A percentile compares a stretch with the other conserved stretches of the same genome.
Evolutionary conservation across 352 stramenopile species (phyloP).

Genomic region (Phytophthora multivora): DNA sequence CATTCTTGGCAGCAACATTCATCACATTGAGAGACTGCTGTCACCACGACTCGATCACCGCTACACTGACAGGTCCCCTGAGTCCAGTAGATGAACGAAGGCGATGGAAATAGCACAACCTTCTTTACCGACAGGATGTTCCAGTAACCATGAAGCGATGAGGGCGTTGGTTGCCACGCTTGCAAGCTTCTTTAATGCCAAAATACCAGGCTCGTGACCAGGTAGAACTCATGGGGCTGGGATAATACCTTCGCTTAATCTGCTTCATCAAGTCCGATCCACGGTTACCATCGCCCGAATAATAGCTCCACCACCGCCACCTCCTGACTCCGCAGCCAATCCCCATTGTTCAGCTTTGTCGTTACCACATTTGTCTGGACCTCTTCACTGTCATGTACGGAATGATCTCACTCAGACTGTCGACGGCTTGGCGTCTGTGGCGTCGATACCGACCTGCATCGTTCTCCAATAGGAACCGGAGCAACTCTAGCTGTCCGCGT

Average conservation of each 20-base stretch:
- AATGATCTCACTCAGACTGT: background rate
- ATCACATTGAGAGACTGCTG: too few relatives aligned
- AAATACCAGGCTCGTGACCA: background rate
- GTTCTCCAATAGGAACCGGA: conserved; percentile 5
- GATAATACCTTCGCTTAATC: background rate
- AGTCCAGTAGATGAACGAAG: background rate
- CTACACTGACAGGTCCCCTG: too few relatives aligned
- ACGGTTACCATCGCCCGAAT: background rate
- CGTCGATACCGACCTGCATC: background rate
- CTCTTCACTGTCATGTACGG: background rate
- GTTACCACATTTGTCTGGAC: background rate
- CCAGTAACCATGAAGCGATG: conserved; percentile 6
- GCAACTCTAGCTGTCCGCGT: background rate
- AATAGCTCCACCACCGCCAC: background rate
- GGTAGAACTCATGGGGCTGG: background rate
- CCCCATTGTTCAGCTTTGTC: background rate
- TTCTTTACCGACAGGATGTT: background rate
- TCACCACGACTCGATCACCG: background rate
- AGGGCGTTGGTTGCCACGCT: conserved; percentile 2
- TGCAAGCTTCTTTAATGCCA: conserved; percentile 5
- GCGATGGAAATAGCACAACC: background rate
- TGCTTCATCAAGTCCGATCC: conserved; percentile 5
- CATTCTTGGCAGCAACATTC: too few relatives aligned
- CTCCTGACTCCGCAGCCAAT: background rate
- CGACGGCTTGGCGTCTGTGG: background rate